phyloP scores from a whole-genome alignment of 805 yeast species.

The Hanseniaspora vineae region DNA sequence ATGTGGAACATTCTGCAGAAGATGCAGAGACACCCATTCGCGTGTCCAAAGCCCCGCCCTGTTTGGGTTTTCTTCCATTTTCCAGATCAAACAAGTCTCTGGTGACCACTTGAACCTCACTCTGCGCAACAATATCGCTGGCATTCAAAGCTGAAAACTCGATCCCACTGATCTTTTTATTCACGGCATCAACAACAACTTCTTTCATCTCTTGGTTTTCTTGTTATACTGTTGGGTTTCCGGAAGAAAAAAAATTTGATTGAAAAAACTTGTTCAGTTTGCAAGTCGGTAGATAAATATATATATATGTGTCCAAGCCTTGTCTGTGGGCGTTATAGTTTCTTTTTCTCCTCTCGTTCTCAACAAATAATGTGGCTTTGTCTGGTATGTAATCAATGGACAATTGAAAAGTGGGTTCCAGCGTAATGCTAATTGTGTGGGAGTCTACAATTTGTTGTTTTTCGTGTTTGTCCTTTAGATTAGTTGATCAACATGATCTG shows the following conservation, averaged over 20 bases:
- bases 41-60: conserved; percentile 80
- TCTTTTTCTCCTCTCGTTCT: no score
- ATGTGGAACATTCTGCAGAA: conserved; percentile 74
- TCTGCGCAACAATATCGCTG: conserved; percentile 80
- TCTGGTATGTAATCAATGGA: no score
- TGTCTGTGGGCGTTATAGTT: no score
- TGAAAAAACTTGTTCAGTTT: neutral
- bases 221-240: neutral
- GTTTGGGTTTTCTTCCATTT: conserved; percentile 72
- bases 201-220: conserved; percentile 17
- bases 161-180: conserved; percentile 79
- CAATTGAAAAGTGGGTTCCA: no score
- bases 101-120: conserved; percentile 86
- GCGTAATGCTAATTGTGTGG: no score
- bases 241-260: neutral
- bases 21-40: conserved; percentile 91
- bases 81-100: conserved; percentile 88
- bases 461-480: no score
- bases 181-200: conserved; percentile 56
- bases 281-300: no score
- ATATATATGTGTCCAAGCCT: no score
- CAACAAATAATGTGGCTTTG: no score
- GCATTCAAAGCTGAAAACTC: conserved; percentile 92
- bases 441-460: no score
- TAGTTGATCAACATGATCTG: no score